Conservation (phyloP, 495 filamentous ascomycete species). For the Podospora tetraspora region DNA sequence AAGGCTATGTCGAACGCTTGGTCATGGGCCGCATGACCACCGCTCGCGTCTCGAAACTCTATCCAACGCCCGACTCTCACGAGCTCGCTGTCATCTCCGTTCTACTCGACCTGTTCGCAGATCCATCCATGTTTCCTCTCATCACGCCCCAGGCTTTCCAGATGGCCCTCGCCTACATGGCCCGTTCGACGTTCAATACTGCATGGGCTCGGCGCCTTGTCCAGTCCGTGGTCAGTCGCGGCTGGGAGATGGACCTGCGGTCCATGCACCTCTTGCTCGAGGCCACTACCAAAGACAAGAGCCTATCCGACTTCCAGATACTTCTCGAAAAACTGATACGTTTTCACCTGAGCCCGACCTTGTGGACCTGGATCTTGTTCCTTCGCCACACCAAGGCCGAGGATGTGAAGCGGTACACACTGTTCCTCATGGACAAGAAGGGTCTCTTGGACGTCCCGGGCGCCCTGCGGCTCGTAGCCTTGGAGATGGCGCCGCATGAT, state of each 20-base stretch:
- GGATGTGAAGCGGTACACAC: constrained; percentile 31
- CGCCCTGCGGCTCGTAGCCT: constrained; percentile 22
- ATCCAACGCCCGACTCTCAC: neutral
- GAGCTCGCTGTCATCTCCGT: neutral
- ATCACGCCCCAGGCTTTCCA: neutral
- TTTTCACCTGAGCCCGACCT: constrained; percentile 25
- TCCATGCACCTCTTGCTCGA: constrained; percentile 33
- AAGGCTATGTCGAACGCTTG: neutral
- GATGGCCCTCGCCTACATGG: neutral
- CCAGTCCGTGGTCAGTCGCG: neutral
- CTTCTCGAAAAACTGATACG: constrained; percentile 30
- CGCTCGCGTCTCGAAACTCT: neutral
- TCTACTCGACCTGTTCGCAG: neutral
- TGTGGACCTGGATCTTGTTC: constrained; percentile 38
- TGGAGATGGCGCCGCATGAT: constrained; percentile 31
- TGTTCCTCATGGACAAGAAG: constrained; percentile 29
- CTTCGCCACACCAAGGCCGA: constrained; percentile 36
- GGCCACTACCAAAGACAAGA: constrained; percentile 24
- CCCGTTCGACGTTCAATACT: neutral
- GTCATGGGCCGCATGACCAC: neutral
- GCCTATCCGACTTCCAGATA: constrained; percentile 31
- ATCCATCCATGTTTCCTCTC: neutral
- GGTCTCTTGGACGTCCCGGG: constrained; percentile 22
- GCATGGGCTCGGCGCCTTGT: neutral
- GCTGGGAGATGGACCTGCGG: constrained; percentile 29